Evolutionary conservation across 2,329 filamentous ascomycete species (phyloP).

Genomic region (Penicillium sp.): DNA sequence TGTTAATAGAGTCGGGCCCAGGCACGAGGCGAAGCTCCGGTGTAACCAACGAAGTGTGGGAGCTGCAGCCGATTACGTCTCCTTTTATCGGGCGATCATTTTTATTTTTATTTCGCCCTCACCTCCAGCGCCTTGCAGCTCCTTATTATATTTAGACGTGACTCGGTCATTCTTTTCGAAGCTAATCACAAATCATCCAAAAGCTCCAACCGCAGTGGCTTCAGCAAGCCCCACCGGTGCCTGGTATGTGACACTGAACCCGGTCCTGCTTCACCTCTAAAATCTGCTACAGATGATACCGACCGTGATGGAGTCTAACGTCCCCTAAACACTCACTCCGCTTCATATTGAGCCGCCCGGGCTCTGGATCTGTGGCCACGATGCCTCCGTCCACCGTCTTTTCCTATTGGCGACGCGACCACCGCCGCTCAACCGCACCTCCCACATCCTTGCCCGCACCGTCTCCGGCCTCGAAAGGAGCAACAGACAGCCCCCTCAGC

Average conservation of each 20-base stretch:
- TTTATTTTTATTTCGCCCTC: neutral
- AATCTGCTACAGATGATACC: conserved; percentile 8
- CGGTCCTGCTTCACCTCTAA: conserved; percentile 13
- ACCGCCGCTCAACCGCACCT: conserved; percentile 35
- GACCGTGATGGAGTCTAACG: conserved; percentile 20
- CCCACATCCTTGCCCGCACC: conserved; percentile 26
- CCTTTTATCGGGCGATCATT: neutral
- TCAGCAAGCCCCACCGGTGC: conserved; percentile 16
- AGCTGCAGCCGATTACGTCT: conserved; percentile 8
- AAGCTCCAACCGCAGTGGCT: conserved; percentile 4
- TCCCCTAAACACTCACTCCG: conserved; percentile 8
- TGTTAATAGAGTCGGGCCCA: neutral
- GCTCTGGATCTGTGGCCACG: conserved; percentile 12
- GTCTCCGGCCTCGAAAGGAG: conserved; percentile 20
- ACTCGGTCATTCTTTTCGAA: neutral
- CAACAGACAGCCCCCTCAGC: conserved; percentile 21
- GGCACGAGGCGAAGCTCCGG: neutral
- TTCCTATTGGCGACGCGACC: conserved; percentile 42
- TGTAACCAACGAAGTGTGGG: neutral
- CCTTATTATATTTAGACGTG: neutral
- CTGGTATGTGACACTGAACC: conserved; percentile 21
- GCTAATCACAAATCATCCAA: neutral
- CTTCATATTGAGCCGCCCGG: conserved; percentile 15
- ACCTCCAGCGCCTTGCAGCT: neutral
- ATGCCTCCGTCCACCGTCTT: conserved; percentile 42